Evolutionary conservation across 2,329 filamentous ascomycete species (phyloP).

Genomic region (Claviceps maximensis): DNA sequence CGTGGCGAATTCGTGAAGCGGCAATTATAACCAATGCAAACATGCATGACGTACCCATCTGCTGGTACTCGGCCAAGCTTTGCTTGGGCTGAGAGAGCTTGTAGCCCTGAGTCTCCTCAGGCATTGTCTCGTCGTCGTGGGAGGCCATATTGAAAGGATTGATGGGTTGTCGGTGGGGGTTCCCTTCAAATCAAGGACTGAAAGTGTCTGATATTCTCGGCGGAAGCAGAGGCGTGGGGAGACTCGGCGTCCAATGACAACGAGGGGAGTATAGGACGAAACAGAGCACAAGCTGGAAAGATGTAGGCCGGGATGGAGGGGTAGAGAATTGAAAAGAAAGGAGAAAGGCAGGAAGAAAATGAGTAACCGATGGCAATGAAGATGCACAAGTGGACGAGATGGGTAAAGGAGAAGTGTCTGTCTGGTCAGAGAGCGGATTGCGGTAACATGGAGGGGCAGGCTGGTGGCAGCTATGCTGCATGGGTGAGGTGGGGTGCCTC

Average conservation of each 20-base stretch:
- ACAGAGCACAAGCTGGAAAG: background rate
- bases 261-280: background rate
- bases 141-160: constrained; percentile 40
- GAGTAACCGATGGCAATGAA: background rate
- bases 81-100: constrained; percentile 96
- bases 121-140: constrained; percentile 66
- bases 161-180: background rate
- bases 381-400: constrained; percentile 1
- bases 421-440: constrained; percentile 11
- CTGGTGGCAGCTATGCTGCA: background rate
- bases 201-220: background rate
- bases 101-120: constrained; percentile 87
- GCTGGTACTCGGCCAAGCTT: constrained; percentile 84
- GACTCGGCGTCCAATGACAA: background rate
- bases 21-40: background rate
- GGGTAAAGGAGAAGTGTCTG: constrained; percentile 5
- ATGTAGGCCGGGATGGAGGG: background rate
- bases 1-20: background rate
- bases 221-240: background rate
- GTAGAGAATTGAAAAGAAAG: background rate
- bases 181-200: background rate
- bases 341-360: background rate
- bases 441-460: constrained; percentile 23
- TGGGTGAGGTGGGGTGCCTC: constrained; percentile 3
- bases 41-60: constrained; percentile 58